Evolutionary conservation across 1,139 yeast species (phyloP), one percentile per base, ranked within the genome.

Genomic region (Geotrichum reessii): DNA sequence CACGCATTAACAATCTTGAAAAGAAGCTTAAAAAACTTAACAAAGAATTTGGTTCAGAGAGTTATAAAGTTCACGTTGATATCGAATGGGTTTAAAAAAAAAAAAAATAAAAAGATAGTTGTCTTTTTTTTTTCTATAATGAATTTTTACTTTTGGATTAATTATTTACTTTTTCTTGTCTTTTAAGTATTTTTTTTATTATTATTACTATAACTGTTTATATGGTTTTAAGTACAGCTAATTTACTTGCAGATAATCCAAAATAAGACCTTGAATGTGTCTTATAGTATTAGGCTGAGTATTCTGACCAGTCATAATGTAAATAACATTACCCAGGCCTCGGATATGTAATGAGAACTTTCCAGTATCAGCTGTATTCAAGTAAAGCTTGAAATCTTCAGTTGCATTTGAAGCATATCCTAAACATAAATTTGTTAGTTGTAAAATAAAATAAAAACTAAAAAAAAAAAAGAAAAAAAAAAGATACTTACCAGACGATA

Each of bases 11-110:
- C 50, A 63, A 65, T 27, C 58, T 72, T 42, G 74, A 69, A 56
- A 69, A 70, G 62, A 66, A 65, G 50, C 60, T 70, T 27, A 67
- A 65, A 57, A 67, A 68, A 57, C 65, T 67, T 17, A 60, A 63
- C 17, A 69, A 68, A 61, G 71, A 71, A 57, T 66, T 69, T 53
- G 71, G 67, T 9, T 40, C 55, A 6, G 57, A 58, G 25, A 58
- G 62, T 22, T 55, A 53, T 37, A 63, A 63, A 56, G 71, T 66
- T 22, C 58, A 59, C 17, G 71, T 69, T 11, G 60, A 58, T 19
- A 63, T 68, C 14, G 62, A 63, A n/a, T 67, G 69, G 70, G 42
- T 58, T 25, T 59, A 47, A n/a, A 11, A 31, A 7, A 3, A 31
- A 31, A 31, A 31, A 2, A 31, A 46, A 46, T 8, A 19, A 19